Evolutionary conservation across 768 basidiomycete species (phyloP).

Genomic region (Tylopilus subfusipes): DNA sequence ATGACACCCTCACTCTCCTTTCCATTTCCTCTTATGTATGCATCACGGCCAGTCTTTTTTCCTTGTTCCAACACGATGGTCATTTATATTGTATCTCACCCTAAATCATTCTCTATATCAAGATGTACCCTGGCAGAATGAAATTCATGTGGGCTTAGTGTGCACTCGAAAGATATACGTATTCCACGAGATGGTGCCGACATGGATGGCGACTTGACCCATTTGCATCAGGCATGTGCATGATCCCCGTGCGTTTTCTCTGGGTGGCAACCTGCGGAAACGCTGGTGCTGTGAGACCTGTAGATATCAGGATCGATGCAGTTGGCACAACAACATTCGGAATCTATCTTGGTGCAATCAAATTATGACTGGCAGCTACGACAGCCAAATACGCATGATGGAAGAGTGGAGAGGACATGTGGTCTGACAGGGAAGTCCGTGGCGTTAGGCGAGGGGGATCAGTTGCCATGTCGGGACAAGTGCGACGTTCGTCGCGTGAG

Average conservation of each 20-base stretch:
- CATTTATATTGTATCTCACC: conserved; percentile 15
- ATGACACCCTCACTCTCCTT: not conserved
- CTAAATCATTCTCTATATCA: conserved; percentile 9
- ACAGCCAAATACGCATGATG: too few relatives aligned
- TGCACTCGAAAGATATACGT: not conserved
- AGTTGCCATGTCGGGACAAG: not conserved
- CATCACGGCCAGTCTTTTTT: not conserved
- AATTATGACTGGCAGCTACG: too few relatives aligned
- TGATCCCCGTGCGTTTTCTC: too few relatives aligned
- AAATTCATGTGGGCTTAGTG: not conserved
- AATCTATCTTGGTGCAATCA: too few relatives aligned
- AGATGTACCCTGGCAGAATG: conserved; percentile 1
- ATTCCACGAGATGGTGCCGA: not conserved
- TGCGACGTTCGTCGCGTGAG: not conserved
- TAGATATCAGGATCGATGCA: too few relatives aligned
- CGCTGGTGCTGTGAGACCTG: too few relatives aligned
- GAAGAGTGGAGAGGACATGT: too few relatives aligned
- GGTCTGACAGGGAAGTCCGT: too few relatives aligned
- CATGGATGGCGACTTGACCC: not conserved
- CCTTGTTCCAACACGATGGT: not conserved
- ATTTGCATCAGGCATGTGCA: too few relatives aligned
- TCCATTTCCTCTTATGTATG: conserved; percentile 1
- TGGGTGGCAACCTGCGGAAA: too few relatives aligned
- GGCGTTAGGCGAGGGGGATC: too few relatives aligned
- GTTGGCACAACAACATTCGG: too few relatives aligned